Percentiles rank a stretch among this genome's conserved stretches.
Evolutionary conservation across 1,284 basidiomycete genomes (phyloP).

Genomic region (Ceraceosorus guamensis): DNA sequence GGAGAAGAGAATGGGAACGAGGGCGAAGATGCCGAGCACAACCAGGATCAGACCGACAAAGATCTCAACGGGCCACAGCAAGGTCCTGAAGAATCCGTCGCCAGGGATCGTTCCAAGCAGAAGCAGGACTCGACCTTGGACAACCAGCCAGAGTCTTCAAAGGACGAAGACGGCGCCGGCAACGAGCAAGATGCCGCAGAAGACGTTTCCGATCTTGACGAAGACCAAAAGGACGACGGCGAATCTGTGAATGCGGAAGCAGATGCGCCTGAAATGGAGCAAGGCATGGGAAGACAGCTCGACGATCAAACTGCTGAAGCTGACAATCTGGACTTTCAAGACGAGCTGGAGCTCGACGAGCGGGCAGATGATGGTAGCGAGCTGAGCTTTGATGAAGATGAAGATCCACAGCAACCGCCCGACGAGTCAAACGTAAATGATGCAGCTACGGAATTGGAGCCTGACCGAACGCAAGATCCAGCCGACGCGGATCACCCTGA

Average conservation of each 20-base stretch:
- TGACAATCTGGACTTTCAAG: constrained; percentile 44
- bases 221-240: constrained; percentile 12
- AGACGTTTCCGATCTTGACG: constrained; percentile 14
- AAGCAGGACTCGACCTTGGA: constrained; percentile 50
- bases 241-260: constrained; percentile 28
- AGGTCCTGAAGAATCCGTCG: constrained; percentile 21
- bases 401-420: constrained; percentile 59
- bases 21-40: constrained; percentile 48
- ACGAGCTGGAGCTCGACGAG: constrained; percentile 37
- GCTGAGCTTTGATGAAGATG: constrained; percentile 59
- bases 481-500: constrained; percentile 38
- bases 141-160: constrained; percentile 49
- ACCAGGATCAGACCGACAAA: constrained; percentile 49
- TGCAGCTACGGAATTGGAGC: constrained; percentile 16
- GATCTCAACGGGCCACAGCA: constrained; percentile 50
- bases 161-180: constrained; percentile 13
- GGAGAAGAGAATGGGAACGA: constrained; percentile 64
- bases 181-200: constrained; percentile 7
- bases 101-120: constrained; percentile 29
- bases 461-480: constrained; percentile 21
- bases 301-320: constrained; percentile 43
- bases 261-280: constrained; percentile 38
- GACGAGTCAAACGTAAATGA: constrained; percentile 63
- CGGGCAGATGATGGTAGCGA: constrained; percentile 54
- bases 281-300: constrained; percentile 48